Base-by-base conservation (phyloP, 139 green algal genomes). In the Astrephomene gubernaculifera region DNA sequence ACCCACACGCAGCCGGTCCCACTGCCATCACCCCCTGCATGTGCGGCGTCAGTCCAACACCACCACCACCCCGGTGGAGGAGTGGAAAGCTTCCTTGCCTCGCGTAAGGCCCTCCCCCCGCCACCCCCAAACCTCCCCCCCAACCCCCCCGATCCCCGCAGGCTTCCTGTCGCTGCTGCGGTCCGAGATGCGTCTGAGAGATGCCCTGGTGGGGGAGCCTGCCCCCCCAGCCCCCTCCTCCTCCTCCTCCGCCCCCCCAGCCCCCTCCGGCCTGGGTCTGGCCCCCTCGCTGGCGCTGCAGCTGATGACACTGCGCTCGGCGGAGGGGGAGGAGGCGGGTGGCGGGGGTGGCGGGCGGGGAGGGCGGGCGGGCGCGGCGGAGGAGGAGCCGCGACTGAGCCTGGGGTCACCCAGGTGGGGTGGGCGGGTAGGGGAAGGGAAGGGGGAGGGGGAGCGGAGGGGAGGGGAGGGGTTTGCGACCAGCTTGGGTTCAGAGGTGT, bases 141-240 rank as follows among this genome's bases (percentile, higher is more conserved):
- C 44, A 57, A 57, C 49, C 44, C 1, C 21, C 44, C 2, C 14
- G 2, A 21, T 4, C 2, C 29, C 44, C 45, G 53, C 85, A 90
- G 89, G 70, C 29, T 83, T 92, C 52, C 67, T 96, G 67, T 87
- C 94, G 12, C 71, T 69, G 0, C 67, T 97, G 41, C 93, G 93
- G 57, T 87, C 67, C 19, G 90, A 96, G 87, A 57, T 94, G 38
- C 78, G 88, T 17, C 64, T 96, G 69, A 63, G 81, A 45, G 90
- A 92, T 21, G 70, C 78, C n/a, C 83, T 97, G 44, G 52, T 52
- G 22, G 52, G 22, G 21, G 29, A 31, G 17, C 31, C 71, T 31
- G 54, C n/a, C n/a, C n/a, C n/a, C n/a, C n/a, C n/a, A n/a, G n/a
- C n/a, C n/a, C n/a, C n/a, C n/a, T n/a, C n/a, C n/a, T n/a, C n/a